These are phyloP conservation scores for Aspergillus nanangensis DNA, from an alignment of 495 filamentous ascomycete genomes.

Conservation along the genomic window DNA sequence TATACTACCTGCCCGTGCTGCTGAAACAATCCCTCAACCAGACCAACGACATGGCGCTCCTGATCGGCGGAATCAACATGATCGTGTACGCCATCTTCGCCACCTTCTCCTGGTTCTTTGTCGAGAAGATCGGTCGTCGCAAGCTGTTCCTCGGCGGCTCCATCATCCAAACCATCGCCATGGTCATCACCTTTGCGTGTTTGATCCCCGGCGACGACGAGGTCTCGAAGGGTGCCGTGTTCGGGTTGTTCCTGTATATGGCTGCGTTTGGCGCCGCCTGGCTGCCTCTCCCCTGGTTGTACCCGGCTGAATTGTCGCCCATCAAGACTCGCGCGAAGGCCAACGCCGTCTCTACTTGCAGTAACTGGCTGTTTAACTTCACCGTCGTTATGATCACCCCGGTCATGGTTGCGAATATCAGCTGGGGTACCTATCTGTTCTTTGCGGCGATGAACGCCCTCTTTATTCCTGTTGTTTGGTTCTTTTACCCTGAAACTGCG, in stretches of 20 bases:
- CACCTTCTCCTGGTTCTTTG: slow-evolving; percentile 80
- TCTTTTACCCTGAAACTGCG: slow-evolving; percentile 74
- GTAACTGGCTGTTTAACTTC: slow-evolving; percentile 82
- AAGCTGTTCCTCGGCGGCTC: slow-evolving; percentile 74
- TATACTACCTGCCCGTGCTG: slow-evolving; percentile 81
- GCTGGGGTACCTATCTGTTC: slow-evolving; percentile 77
- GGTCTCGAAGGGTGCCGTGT: slow-evolving; percentile 64
- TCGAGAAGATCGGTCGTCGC: slow-evolving; percentile 71
- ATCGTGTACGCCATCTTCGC: slow-evolving; percentile 74
- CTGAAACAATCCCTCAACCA: slow-evolving; percentile 63
- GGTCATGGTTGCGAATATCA: slow-evolving; percentile 61
- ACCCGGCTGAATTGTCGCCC: slow-evolving; percentile 69
- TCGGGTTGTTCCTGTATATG: slow-evolving; percentile 78
- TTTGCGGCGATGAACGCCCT: slow-evolving; percentile 66
- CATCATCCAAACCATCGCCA: slow-evolving; percentile 61
- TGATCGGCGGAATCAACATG: slow-evolving; percentile 82
- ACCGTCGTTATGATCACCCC: slow-evolving; percentile 78
- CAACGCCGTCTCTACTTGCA: slow-evolving; percentile 70
- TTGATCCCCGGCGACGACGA: slow-evolving; percentile 53
- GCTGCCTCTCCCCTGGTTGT: slow-evolving; percentile 54
- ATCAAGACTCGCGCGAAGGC: slow-evolving; percentile 71
- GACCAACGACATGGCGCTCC: slow-evolving; percentile 58
- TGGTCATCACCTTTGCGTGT: slow-evolving; percentile 72
- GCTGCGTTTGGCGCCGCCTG: slow-evolving; percentile 72
- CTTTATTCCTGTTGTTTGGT: slow-evolving; percentile 71